A percentile compares a stretch with the other conserved stretches of the same genome.
These are phyloP conservation scores for Citrus mangshanensis DNA, from an alignment of 345 rosid species.

Conservation along the genomic window DNA sequence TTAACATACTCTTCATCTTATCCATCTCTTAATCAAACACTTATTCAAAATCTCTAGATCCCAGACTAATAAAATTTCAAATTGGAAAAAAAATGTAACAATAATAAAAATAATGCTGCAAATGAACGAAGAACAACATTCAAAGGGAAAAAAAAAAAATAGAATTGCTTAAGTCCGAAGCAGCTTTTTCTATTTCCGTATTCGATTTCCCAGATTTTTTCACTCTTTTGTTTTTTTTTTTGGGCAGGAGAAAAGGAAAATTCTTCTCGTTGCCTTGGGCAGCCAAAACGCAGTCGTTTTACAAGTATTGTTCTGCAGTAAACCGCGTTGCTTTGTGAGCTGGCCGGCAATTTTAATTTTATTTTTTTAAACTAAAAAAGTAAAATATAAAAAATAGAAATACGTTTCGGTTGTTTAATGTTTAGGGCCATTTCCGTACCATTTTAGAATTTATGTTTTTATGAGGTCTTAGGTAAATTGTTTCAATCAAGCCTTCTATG, in stretches of 20 bases:
- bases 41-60: neutral
- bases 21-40: slow-evolving; percentile 24
- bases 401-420: neutral
- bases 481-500: too few relatives aligned
- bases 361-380: neutral
- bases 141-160: neutral
- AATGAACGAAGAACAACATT: neutral
- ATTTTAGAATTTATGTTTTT: too few relatives aligned
- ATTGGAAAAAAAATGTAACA: neutral
- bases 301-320: neutral
- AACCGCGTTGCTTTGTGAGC: neutral
- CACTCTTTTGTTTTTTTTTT: too few relatives aligned
- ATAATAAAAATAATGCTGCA: too few relatives aligned
- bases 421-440: too few relatives aligned
- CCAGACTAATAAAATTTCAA: neutral
- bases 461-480: too few relatives aligned
- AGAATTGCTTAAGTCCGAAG: slow-evolving; percentile 21
- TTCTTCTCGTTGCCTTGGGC: neutral
- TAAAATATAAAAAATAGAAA: neutral
- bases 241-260: neutral
- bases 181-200: slow-evolving; percentile 3
- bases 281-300: slow-evolving; percentile 1
- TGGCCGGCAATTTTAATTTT: neutral
- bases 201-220: neutral
- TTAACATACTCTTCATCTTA: slow-evolving; percentile 32